Evolutionary conservation across 2,329 filamentous ascomycete species (phyloP).

Genomic region (Aureobasidium sp.): DNA sequence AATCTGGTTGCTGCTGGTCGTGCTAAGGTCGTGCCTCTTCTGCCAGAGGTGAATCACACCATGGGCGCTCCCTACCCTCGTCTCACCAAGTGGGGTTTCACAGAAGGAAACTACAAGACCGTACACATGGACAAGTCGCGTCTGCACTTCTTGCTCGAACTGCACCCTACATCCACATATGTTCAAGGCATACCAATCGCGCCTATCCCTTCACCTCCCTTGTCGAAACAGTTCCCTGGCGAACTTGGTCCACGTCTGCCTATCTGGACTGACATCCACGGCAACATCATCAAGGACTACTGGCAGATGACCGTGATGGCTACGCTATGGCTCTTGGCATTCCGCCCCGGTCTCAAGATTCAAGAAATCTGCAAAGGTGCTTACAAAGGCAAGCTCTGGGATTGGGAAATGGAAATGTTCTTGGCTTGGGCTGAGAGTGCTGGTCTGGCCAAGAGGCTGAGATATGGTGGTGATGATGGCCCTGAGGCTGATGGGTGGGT

Average conservation of each 20-base stretch:
- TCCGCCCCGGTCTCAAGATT: slow-evolving; percentile 45
- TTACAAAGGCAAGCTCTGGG: slow-evolving; percentile 51
- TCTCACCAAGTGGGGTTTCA: slow-evolving; percentile 56
- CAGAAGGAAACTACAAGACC: slow-evolving; percentile 62
- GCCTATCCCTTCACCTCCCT: slow-evolving; percentile 18
- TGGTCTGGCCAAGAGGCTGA: slow-evolving; percentile 41
- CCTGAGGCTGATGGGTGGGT: background rate
- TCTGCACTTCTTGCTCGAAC: slow-evolving; percentile 54
- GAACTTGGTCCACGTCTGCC: slow-evolving; percentile 45
- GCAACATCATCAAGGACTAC: slow-evolving; percentile 45
- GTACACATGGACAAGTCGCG: slow-evolving; percentile 57
- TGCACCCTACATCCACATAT: slow-evolving; percentile 51
- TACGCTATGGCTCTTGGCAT: slow-evolving; percentile 54
- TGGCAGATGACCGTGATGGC: slow-evolving; percentile 58
- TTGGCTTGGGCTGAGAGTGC: slow-evolving; percentile 49
- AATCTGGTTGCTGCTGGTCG: slow-evolving; percentile 55
- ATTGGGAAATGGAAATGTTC: slow-evolving; percentile 53
- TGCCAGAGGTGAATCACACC: slow-evolving; percentile 47
- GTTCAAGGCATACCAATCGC: slow-evolving; percentile 12
- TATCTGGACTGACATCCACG: slow-evolving; percentile 65
- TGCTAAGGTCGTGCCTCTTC: slow-evolving; percentile 44
- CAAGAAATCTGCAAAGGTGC: slow-evolving; percentile 35
- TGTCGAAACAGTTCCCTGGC: slow-evolving; percentile 18
- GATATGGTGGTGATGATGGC: slow-evolving; percentile 19
- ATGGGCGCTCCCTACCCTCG: slow-evolving; percentile 31